Evolutionary conservation across 1,284 basidiomycete genomes (phyloP).

Genomic region (Leccinum huronense): DNA sequence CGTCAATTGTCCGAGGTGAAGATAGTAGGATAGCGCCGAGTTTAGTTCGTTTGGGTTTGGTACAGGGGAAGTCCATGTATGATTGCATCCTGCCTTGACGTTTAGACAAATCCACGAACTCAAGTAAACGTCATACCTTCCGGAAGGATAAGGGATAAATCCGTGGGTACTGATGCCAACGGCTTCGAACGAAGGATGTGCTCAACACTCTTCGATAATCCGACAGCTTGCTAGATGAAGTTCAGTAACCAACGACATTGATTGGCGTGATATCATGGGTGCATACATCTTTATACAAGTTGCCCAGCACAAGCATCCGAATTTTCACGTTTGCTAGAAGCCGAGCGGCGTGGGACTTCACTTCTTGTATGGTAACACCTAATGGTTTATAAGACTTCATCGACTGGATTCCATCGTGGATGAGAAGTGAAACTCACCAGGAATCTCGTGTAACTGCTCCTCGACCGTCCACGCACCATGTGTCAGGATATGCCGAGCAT

Average conservation of each 20-base stretch:
- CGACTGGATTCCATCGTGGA: neutral
- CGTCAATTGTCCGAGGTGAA: constrained; percentile 65
- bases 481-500: constrained; percentile 67
- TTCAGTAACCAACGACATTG: constrained; percentile 7
- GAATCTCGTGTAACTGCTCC: constrained; percentile 79
- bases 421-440: constrained; percentile 49
- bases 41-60: constrained; percentile 88
- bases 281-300: constrained; percentile 76
- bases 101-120: constrained; percentile 10
- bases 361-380: constrained; percentile 50
- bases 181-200: constrained; percentile 60
- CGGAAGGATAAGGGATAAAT: constrained; percentile 66
- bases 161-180: constrained; percentile 41
- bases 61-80: constrained; percentile 68
- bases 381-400: neutral
- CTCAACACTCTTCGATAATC: constrained; percentile 74
- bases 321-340: constrained; percentile 72
- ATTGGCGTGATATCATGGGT: constrained; percentile 8
- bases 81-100: constrained; percentile 58
- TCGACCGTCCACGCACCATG: constrained; percentile 77
- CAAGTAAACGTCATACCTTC: constrained; percentile 44
- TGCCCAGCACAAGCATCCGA: constrained; percentile 82
- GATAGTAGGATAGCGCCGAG: constrained; percentile 78
- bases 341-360: constrained; percentile 64
- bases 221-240: constrained; percentile 66